These are phyloP conservation scores for Nelumbo lutea DNA, from an alignment of 164 flowering plant species.

Conservation along the genomic window DNA sequence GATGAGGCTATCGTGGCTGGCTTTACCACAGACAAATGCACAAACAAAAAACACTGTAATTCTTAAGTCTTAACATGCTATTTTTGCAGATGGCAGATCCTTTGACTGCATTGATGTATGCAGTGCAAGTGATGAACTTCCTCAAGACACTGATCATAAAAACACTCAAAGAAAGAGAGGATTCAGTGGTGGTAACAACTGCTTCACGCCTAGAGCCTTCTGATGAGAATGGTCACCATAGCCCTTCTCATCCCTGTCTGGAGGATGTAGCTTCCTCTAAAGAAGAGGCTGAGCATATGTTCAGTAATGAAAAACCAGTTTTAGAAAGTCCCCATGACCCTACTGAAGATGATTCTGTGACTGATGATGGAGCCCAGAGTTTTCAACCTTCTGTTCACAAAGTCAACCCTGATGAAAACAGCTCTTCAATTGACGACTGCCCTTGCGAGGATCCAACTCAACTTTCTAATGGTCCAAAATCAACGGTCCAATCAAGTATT, in stretches of 20 bases:
- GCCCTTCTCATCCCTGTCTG: conserved; percentile 36
- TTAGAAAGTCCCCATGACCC: conserved; percentile 23
- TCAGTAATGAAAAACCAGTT: conserved; percentile 25
- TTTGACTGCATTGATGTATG: conserved; percentile 80
- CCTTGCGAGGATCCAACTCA: conserved; percentile 19
- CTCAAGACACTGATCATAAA: conserved; percentile 59
- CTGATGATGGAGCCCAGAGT: conserved; percentile 15
- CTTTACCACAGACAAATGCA: too few species aligned
- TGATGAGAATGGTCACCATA: conserved; percentile 48
- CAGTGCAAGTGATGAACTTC: conserved; percentile 89
- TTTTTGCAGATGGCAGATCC: conserved; percentile 82
- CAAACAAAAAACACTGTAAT: too few species aligned
- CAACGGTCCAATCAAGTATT: conserved; percentile 7
- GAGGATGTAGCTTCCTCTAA: conserved; percentile 16
- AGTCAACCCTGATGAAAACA: conserved; percentile 20
- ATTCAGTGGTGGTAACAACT: conserved; percentile 34
- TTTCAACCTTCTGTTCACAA: conserved; percentile 18
- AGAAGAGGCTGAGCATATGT: conserved; percentile 31
- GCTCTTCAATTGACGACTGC: conserved; percentile 12
- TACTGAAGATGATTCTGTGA: conserved; percentile 12
- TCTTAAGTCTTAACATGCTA: neutral
- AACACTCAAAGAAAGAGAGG: conserved; percentile 57
- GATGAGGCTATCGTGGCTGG: too few species aligned
- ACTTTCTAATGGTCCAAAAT: conserved; percentile 6
- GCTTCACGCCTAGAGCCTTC: conserved; percentile 39